Base-by-base conservation (phyloP, 768 basidiomycete species). In the Hygrocybe punicea region DNA sequence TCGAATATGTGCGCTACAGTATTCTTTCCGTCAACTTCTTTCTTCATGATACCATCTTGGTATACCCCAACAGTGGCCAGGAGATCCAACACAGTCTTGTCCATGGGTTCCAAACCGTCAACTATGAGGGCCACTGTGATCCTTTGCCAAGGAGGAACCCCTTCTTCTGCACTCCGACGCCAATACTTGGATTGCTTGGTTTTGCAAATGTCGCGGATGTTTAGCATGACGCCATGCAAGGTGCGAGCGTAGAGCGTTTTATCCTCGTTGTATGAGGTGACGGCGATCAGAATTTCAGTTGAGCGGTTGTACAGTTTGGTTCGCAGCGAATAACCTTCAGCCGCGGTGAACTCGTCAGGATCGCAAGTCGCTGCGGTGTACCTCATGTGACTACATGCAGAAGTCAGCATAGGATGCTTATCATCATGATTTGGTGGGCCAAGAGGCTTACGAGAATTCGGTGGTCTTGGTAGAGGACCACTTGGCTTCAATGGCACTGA, bases 191-290 rank as follows among this genome's bases (percentile, higher is more conserved):
- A 92, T 66, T 90, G 89, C 71, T 95, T 95, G 40, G 92, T 94
- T 74, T 89, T 93, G 82, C 93, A 95, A 62, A 98, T 98, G 65
- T 98, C 90, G 62, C 95, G 89, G 59, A 98, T 96, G 72, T 99
- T 98, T 60, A 96, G 72, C 95, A 98, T 98, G 65, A 98, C 88
- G 60, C 91, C 91, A 67, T 98, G 96, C 39, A 98, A 33, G 19
- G 60, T 62, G 61, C 89, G 86, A 24, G 91, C 84, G 66, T 93
- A 91, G n/a, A 93, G 82, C 6, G 84, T 86, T 77, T 93, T 93
- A 81, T 93, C 91, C 71, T 94, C 92, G 60, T 93, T 93, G 76
- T 93, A 93, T 3, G 87, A 91, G 6, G 93, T 97, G 60, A 98
- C 91, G 9, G 93, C 95, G 64, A 98, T 96, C 23, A 98, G 81